These are phyloP conservation scores for Hymenoscyphus fraxineus DNA, from an alignment of 2,329 filamentous ascomycete genomes.

Conservation along the genomic window DNA sequence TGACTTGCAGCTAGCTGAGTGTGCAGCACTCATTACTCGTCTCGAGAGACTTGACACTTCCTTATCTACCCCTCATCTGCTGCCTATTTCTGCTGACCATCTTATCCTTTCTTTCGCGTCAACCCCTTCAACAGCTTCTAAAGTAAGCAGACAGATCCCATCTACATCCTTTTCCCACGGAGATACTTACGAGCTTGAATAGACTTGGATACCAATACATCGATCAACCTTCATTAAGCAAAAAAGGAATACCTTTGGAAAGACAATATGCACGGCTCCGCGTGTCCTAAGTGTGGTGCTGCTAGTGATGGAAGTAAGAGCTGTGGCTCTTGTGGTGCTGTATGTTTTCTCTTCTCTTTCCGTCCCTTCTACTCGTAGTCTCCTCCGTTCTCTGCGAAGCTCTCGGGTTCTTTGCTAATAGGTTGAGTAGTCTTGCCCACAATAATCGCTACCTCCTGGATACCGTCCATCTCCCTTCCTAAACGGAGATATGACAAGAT, in stretches of 20 bases:
- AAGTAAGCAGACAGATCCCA: background rate
- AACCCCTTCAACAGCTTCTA: background rate
- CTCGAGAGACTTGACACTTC: background rate
- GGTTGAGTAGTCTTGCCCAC: background rate
- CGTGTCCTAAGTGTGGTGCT: constrained; percentile 32
- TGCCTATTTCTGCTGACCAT: background rate
- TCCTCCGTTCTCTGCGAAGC: too few relatives aligned
- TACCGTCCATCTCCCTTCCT: background rate
- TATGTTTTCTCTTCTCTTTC: constrained; percentile 17
- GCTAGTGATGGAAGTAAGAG: constrained; percentile 26
- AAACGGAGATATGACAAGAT: background rate
- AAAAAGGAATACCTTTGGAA: constrained; percentile 3
- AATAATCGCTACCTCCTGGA: background rate
- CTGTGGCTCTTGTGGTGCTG: constrained; percentile 31
- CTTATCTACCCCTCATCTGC: constrained; percentile 10
- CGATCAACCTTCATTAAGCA: background rate
- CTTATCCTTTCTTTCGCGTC: background rate
- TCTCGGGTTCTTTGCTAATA: background rate
- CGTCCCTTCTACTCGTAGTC: background rate
- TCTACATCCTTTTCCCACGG: too few relatives aligned
- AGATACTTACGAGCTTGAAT: background rate
- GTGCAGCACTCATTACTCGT: background rate
- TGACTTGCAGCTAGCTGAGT: constrained; percentile 9
- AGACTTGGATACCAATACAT: background rate
- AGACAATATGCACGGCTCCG: constrained; percentile 29